Base-by-base conservation (phyloP, 495 filamentous ascomycete genomes). In the Haplographium delicatum region DNA sequence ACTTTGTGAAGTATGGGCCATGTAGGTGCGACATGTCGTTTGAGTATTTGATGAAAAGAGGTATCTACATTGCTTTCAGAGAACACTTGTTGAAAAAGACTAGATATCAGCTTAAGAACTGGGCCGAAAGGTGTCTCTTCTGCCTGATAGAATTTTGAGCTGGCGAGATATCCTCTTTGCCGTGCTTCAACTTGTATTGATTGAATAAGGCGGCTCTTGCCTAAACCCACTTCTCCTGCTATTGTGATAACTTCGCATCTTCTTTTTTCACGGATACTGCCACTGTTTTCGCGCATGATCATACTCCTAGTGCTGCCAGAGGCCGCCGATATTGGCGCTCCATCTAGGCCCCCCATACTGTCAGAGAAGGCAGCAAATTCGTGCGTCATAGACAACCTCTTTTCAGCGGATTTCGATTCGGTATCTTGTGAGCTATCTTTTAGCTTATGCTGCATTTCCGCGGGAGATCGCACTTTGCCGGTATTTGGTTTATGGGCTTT, bases 31-130 rank as follows among this genome's bases (percentile, higher is more conserved):
- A 91, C 75, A 44, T 85, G 85, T 19, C 75, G 72, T 44, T 86
- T 81, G 18, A 95, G 65, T 40, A 72, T 74, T 44, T 85, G 78
- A 53, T 95, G 89, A 57, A 94, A 91, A 5, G 84, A 75, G 0
- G 86, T 91, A 2, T 82, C 82, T 1, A 90, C 83, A 66, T 95
- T 86, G 45, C 83, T 83, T 62, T 95, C 89, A 0, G 88, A 90
- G 69, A 91, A 94, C 9, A 93, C 89, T 58, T 95, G 89, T 42
- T 88, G 85, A 52, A 95, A 85, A 4, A 95, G 70, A 33, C 85
- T 89, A 4, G 86, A 86, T 53, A 94, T 68, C 2, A 90, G 68
- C 58, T 83, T 86, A 2, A 93, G 72, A 30, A 94, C 76, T 0
- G 89, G 86, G 27, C 88, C 88, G 61, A 91, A 95, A 3, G 89